A percentile compares a stretch with the other conserved stretches of the same genome.
Evolutionary conservation across 2,329 filamentous ascomycete species (phyloP).

Genomic region (Nannizzia gypsea): DNA sequence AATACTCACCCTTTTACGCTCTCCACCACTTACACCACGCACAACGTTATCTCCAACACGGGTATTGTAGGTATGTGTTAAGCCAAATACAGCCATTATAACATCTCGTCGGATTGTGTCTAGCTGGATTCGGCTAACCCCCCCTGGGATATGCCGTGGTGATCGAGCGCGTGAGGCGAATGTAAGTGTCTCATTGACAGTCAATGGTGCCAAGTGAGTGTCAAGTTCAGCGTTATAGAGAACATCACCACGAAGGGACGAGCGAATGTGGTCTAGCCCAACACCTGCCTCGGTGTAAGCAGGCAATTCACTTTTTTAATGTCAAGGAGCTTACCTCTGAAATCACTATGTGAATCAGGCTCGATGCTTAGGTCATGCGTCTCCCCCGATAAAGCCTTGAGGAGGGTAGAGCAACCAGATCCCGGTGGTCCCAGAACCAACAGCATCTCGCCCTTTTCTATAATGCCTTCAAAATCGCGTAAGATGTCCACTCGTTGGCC

Average conservation of each 20-base stretch:
- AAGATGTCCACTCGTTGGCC: background rate
- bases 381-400: slow-evolving; percentile 74
- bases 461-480: background rate
- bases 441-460: slow-evolving; percentile 19
- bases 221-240: slow-evolving; percentile 83
- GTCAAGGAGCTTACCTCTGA: slow-evolving; percentile 40
- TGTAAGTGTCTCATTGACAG: slow-evolving; percentile 72
- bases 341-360: slow-evolving; percentile 61
- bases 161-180: slow-evolving; percentile 79
- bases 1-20: slow-evolving; percentile 69
- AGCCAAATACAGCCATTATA: slow-evolving; percentile 40
- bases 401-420: slow-evolving; percentile 61
- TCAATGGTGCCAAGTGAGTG: slow-evolving; percentile 70
- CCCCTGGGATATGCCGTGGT: slow-evolving; percentile 58
- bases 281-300: too few relatives aligned
- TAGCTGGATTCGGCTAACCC: slow-evolving; percentile 26
- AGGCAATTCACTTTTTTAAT: slow-evolving; percentile 20
- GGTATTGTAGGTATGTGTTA: slow-evolving; percentile 73
- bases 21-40: slow-evolving; percentile 67
- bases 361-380: slow-evolving; percentile 67
- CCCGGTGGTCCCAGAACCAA: slow-evolving; percentile 43
- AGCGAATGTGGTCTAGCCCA: too few relatives aligned
- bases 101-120: slow-evolving; percentile 34
- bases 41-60: slow-evolving; percentile 77
- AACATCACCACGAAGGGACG: slow-evolving; percentile 65